Base-by-base conservation (phyloP, 2,329 filamentous ascomycete species). In the Escovopsis weberi region DNA sequence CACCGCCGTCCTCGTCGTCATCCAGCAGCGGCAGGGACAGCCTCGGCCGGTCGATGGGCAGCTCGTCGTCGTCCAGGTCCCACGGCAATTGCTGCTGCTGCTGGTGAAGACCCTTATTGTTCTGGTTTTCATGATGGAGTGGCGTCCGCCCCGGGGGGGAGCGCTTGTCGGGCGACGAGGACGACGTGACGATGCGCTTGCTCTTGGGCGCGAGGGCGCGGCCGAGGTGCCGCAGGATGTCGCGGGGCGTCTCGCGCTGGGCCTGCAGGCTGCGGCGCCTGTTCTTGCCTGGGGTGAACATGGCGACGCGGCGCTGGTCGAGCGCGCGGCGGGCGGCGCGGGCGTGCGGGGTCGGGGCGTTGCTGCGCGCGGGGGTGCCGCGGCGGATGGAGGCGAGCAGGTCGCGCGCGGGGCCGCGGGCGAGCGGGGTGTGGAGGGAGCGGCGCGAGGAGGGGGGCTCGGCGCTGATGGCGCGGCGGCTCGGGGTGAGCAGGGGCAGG, bases 221-320 rank as follows among this genome's bases (percentile, higher is more conserved):
- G 43, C 72, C 72, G 26, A 82, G 65, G 44, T 68, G 66, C 41
- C 74, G 67, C 38, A 79, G 53, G 19, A 70, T 53, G 45, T 70
- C 69, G 51, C 70, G 64, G 2, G 74, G 71, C 5, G 72, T 74
- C 54, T 78, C 72, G 46, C 74, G 63, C 51, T 72, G 67, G 46
- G 70, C 68, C 49, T 70, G 68, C 40, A 72, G 53, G 53, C 75
- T 80, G 50, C 68, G 69, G n/a, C 77, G 66, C 18, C 72, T 68
- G 42, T 69, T 68, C 47, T 70, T 70, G 15, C 74, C 75, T 0
- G 77, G 77, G 0, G 77, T 81, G 47, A 78, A 68, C 39, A 76
- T 63, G 38, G 73, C 73, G 3, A 71, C 69, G 36, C 77, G 70
- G 5, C 76, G 72, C 48, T 71, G 67, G 49, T 78, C 69, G 41